Conservation (phyloP, 345 rosid species). For the Iberis pinnata region DNA sequence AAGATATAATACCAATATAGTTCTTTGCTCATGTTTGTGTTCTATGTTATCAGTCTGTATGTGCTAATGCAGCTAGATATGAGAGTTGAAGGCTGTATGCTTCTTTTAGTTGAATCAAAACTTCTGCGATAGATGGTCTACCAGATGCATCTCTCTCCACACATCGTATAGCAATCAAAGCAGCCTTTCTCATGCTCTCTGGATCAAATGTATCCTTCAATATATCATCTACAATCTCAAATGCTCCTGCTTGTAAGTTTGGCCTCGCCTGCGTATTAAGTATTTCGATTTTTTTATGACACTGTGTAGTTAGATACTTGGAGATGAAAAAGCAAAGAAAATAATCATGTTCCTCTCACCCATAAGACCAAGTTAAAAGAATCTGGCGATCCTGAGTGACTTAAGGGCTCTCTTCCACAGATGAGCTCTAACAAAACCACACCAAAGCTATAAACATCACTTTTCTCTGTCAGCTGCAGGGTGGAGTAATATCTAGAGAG, state of each 20-base stretch:
- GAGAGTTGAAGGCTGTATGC: constrained; percentile 73
- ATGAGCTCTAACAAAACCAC: constrained; percentile 86
- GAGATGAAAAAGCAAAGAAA: constrained; percentile 1
- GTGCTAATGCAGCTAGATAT: constrained; percentile 54
- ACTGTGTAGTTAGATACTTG: background rate
- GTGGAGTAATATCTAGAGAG: constrained; percentile 71
- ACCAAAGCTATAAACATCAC: constrained; percentile 89
- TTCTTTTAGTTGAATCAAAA: constrained; percentile 65
- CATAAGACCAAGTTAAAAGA: constrained; percentile 90
- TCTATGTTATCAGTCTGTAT: constrained; percentile 29
- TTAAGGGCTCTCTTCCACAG: constrained; percentile 86
- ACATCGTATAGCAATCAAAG: constrained; percentile 49
- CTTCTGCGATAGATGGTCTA: constrained; percentile 58
- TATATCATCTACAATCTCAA: constrained; percentile 69
- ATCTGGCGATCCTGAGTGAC: constrained; percentile 72
- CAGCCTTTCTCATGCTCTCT: constrained; percentile 66
- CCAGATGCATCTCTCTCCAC: constrained; percentile 75
- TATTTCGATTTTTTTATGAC: background rate
- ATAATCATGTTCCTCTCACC: constrained; percentile 40
- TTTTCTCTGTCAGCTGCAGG: constrained; percentile 84
- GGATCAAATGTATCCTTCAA: constrained; percentile 53
- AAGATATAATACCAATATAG: constrained; percentile 11
- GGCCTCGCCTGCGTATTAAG: constrained; percentile 69
- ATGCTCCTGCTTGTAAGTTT: constrained; percentile 80
- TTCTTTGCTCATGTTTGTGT: constrained; percentile 16